Percentiles rank a stretch among this genome's conserved stretches.
Evolutionary conservation across 1,284 basidiomycete genomes (phyloP).

Genomic region (Cryptococcus sp.): DNA sequence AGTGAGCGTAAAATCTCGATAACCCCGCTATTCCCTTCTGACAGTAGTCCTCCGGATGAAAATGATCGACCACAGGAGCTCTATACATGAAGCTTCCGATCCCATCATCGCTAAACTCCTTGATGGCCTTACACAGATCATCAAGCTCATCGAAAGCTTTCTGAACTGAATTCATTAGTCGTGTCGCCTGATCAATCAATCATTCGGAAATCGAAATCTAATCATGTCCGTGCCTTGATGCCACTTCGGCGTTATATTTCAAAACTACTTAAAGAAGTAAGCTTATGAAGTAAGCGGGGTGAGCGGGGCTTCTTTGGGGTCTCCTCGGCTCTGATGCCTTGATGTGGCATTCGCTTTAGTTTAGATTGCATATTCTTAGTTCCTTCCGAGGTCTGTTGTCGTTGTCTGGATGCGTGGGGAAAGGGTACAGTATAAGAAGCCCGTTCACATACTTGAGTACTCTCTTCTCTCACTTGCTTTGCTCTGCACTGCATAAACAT

Average conservation of each 20-base stretch:
- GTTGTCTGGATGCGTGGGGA: too few relatives aligned
- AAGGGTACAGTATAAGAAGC: background rate
- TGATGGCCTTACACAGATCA: background rate
- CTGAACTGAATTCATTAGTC: background rate
- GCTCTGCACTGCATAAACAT: background rate
- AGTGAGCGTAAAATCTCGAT: constrained; percentile 27
- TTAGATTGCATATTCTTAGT: background rate
- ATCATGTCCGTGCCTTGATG: too few relatives aligned
- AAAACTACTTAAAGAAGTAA: background rate
- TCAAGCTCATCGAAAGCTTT: background rate
- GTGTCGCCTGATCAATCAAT: too few relatives aligned
- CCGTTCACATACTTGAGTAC: background rate
- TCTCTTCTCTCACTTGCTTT: background rate
- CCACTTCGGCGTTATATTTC: too few relatives aligned
- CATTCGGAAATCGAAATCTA: too few relatives aligned
- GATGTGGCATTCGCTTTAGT: background rate
- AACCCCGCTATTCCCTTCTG: constrained; percentile 32
- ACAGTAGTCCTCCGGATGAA: constrained; percentile 29
- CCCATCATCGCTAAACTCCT: background rate
- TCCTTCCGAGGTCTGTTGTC: background rate
- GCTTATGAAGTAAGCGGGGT: background rate
- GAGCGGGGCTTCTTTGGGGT: background rate
- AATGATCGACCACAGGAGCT: constrained; percentile 39
- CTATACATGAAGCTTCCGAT: constrained; percentile 17
- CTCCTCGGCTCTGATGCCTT: background rate